Evolutionary conservation across 352 stramenopile genomes (phyloP).

Genomic region (Pythium myriotylum): DNA sequence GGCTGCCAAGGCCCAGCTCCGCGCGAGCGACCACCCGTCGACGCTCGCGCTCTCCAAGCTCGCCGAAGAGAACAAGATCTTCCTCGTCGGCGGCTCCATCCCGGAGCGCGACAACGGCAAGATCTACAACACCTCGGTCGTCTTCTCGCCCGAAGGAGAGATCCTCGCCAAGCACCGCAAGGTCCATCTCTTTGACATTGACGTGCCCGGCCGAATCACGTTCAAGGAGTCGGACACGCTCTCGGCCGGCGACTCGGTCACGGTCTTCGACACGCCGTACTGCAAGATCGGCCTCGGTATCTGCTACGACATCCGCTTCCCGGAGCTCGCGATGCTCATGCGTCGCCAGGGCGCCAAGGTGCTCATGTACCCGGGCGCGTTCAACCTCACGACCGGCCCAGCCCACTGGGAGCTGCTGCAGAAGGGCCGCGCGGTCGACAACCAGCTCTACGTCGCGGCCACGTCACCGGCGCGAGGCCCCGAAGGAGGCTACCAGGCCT

Average conservation of each 20-base stretch:
- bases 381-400: slow-evolving; percentile 93
- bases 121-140: slow-evolving; percentile 99
- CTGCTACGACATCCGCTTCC: slow-evolving; percentile 99
- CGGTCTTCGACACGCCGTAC: slow-evolving; percentile 87
- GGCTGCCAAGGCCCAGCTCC: slow-evolving; percentile 49
- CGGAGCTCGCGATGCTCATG: slow-evolving; percentile 97
- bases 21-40: slow-evolving; percentile 75
- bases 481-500: slow-evolving; percentile 97
- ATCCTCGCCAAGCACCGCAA: slow-evolving; percentile 99
- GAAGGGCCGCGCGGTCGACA: slow-evolving; percentile 92
- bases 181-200: slow-evolving; percentile 99
- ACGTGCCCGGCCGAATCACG: slow-evolving; percentile 98
- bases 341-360: slow-evolving; percentile 90
- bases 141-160: slow-evolving; percentile 93
- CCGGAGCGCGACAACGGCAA: slow-evolving; percentile 89
- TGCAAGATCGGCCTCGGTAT: slow-evolving; percentile 98
- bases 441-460: slow-evolving; percentile 96
- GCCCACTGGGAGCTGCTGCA: slow-evolving; percentile 99
- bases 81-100: slow-evolving; percentile 97
- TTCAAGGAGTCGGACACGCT: slow-evolving; percentile 99
- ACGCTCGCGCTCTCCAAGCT: slow-evolving; percentile 88
- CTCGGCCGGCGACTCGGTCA: slow-evolving; percentile 88
- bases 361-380: slow-evolving; percentile 84
- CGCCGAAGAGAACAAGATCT: slow-evolving; percentile 90
- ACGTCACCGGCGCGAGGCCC: slow-evolving; percentile 95